Base-by-base conservation (phyloP, 257 asterid genomes). In the Henckelia pumila region DNA sequence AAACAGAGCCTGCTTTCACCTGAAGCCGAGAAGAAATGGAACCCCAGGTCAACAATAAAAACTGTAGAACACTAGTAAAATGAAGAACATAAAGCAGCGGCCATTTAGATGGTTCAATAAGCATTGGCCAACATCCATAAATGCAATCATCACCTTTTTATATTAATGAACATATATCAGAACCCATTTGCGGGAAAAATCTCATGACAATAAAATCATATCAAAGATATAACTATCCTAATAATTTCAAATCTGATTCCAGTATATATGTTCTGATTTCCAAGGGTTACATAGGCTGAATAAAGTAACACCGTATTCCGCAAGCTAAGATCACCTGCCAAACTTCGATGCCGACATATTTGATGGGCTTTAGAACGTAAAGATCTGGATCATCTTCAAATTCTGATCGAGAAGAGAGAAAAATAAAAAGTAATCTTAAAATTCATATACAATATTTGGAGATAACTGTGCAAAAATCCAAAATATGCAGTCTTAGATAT, bases 371-470 rank as follows among this genome's bases (percentile, higher is more conserved):
- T 69, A 88, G 65, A 59, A 91, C 97, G 80, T 91, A 88, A 53
- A 88, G 83, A 73, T 91, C 96, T 32, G 97, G 96, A 76, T 91
- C 97, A 69, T 88, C 96, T 77, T 91, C 96, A 59, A 91, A 91
- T 76, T 88, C 96, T 91, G 80, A 24, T 59, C 56, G 62, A 40
- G 30, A 32, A 24, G 13, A 40, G n/a, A 17, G n/a, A 40, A 40
- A 35, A 13, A 40, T 40, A 13, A 0, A 13, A 40, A 11, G 6
- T 3, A 40, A 40, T 40, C 50, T 40, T 40, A 40, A 40, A 40
- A 11, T 11, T 40, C 50, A 40, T 13, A 1, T 29, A 56, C 44
- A 59, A 58, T 59, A 37, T 21, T 52, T 26, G 21, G 25, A 63
- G 6, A 19, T 20, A 47, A 44, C 20, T 55, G 61, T 61, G 64